phyloP scores from a whole-genome alignment of 164 flowering plant species.

The Tinospora cordifolia region DNA sequence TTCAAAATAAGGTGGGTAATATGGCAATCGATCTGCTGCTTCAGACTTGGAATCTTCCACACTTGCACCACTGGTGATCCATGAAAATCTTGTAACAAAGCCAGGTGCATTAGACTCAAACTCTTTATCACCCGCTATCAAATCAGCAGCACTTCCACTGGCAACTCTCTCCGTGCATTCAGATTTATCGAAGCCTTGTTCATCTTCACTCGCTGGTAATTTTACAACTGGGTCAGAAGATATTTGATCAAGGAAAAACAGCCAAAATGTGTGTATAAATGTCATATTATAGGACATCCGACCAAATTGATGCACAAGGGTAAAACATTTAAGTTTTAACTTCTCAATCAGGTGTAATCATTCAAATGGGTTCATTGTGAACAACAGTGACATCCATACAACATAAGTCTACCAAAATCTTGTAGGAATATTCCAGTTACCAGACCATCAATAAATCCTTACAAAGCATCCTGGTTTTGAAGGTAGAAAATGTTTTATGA shows the following conservation, averaged over 20 bases:
- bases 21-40: constrained; percentile 12
- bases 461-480: neutral
- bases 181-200: constrained; percentile 14
- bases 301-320: neutral
- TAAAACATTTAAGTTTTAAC: neutral
- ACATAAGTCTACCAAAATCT: neutral
- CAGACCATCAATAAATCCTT: neutral
- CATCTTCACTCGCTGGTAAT: constrained; percentile 22
- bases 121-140: constrained; percentile 15
- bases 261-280: neutral
- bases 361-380: neutral
- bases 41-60: constrained; percentile 21
- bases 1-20: constrained; percentile 17
- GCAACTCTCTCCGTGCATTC: constrained; percentile 16
- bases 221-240: constrained; percentile 6
- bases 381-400: neutral
- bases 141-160: constrained; percentile 14
- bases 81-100: constrained; percentile 17
- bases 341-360: neutral
- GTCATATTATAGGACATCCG: neutral
- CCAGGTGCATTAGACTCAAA: constrained; percentile 16
- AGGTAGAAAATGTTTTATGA: no score
- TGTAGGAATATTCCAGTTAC: neutral
- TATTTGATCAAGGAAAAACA: neutral
- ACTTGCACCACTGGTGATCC: constrained; percentile 15